Evolutionary conservation across 257 asterid species (phyloP).

Genomic region (Nicotiana obtusifolia): DNA sequence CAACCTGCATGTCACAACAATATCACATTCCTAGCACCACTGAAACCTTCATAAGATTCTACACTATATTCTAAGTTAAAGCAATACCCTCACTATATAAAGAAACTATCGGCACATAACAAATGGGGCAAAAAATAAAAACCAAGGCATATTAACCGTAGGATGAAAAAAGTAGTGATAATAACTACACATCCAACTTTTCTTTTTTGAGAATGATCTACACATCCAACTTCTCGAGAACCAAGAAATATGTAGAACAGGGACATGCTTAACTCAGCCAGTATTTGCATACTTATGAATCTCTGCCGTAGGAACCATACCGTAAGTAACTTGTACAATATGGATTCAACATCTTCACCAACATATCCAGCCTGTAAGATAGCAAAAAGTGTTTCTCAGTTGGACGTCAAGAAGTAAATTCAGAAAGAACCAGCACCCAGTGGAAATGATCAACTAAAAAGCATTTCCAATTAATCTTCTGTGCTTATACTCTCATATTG

Average conservation of each 20-base stretch:
- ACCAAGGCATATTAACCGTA: background rate
- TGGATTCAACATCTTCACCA: slow-evolving; percentile 96
- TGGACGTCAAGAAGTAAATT: background rate
- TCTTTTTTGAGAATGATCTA: too few species aligned
- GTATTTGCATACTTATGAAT: background rate
- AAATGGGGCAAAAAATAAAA: background rate
- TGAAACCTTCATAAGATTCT: background rate
- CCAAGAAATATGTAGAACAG: background rate
- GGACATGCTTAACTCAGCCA: background rate
- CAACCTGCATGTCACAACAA: slow-evolving; percentile 50
- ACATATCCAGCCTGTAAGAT: slow-evolving; percentile 90
- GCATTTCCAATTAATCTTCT: background rate
- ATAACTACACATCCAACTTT: background rate
- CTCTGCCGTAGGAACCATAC: slow-evolving; percentile 26
- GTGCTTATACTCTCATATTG: background rate
- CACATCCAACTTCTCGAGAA: background rate
- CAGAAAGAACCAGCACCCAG: background rate
- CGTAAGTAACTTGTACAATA: slow-evolving; percentile 73
- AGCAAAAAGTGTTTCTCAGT: slow-evolving; percentile 13
- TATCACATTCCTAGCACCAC: background rate
- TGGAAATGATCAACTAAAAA: background rate
- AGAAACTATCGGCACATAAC: background rate
- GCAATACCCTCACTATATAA: background rate
- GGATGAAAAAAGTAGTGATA: background rate
- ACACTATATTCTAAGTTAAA: slow-evolving; percentile 2